Evolutionary conservation across 306 rosid species (phyloP), one percentile per base, ranked within the genome.

Genomic region (Echinosophora koreensis): DNA sequence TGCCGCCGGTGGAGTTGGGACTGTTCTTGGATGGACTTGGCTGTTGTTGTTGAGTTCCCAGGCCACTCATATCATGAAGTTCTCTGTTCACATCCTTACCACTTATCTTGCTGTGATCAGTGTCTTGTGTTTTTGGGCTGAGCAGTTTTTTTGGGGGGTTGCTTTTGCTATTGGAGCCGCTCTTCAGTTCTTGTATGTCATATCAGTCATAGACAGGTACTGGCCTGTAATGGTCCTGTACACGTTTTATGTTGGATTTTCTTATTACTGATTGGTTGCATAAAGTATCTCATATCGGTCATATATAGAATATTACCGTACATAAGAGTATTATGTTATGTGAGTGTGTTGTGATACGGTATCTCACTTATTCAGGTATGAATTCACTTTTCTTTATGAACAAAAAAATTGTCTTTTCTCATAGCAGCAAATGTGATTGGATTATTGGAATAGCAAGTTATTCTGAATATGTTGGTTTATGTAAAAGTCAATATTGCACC

Each of bases 101-200:
- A 96, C 99, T 11, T 96, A 91, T 82, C 96, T 96, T 66, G 97
- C 98, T 77, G 98, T 96, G 49, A 75, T 96, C 18, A 91, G 99
- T 83, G 99, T 96, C 81, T 85, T 92, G 80, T 92, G 93, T 78
- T 96, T 96, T 81, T 96, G 98, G 99, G 88, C 92, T 11, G 58
- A 68, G 11, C 92, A 88, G 78, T 66, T 87, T 75, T 96, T 96
- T 75, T 96, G 96, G 97, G 99, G 99, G 2, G 89, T 92, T 51
- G 88, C 93, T 49, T 96, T 92, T 82, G 96, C 93, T 8, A 80
- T 87, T 63, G 98, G 94, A 1, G 99, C 97, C 11, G 87, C 74
- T 10, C 71, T 96, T 79, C 94, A 92, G 86, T 96, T 96, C 90
- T 81, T 96, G 74, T 92, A 96, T 84, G 94, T 96, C 68, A 65